phyloP scores from a whole-genome alignment of 2,329 filamentous ascomycete genomes.

The Aspergillus amoenus region DNA sequence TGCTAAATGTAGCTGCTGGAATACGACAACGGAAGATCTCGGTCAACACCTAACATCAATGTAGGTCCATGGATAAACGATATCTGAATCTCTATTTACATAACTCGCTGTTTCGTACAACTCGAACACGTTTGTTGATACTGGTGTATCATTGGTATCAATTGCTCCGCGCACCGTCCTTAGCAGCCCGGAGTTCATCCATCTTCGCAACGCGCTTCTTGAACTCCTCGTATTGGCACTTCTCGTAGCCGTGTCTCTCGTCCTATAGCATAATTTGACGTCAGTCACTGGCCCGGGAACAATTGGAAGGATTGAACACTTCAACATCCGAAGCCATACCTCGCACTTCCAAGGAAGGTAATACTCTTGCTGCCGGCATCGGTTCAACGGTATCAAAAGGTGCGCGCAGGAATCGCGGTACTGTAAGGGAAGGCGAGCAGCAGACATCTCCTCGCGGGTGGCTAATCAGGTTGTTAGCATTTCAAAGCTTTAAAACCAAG shows the following conservation, averaged over 20 bases:
- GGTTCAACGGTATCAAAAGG: constrained; percentile 92
- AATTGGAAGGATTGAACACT: not conserved
- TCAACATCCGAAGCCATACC: constrained; percentile 55
- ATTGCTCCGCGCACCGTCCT: constrained; percentile 83
- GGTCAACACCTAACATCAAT: constrained; percentile 33
- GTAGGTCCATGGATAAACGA: constrained; percentile 34
- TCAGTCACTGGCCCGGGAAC: not conserved
- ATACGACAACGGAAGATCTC: constrained; percentile 13
- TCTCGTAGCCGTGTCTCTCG: constrained; percentile 97
- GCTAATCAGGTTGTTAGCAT: constrained; percentile 23
- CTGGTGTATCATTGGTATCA: constrained; percentile 39
- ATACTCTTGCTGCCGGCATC: constrained; percentile 86
- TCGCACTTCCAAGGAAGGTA: constrained; percentile 98
- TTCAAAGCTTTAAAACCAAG: constrained; percentile 8
- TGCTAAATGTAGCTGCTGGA: not conserved
- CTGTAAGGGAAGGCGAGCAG: constrained; percentile 78
- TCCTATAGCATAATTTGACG: constrained; percentile 56
- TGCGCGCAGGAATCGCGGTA: constrained; percentile 97
- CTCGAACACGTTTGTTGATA: constrained; percentile 25
- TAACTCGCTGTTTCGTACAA: constrained; percentile 32
- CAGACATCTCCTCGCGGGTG: constrained; percentile 83
- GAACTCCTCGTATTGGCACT: constrained; percentile 99
- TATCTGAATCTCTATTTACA: constrained; percentile 42
- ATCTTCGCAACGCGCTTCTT: constrained; percentile 98
- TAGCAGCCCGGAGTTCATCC: constrained; percentile 87